Percentiles rank a stretch among this genome's conserved stretches.
phyloP scores from a whole-genome alignment of 768 basidiomycete species.

The Termitomyces heimii region DNA sequence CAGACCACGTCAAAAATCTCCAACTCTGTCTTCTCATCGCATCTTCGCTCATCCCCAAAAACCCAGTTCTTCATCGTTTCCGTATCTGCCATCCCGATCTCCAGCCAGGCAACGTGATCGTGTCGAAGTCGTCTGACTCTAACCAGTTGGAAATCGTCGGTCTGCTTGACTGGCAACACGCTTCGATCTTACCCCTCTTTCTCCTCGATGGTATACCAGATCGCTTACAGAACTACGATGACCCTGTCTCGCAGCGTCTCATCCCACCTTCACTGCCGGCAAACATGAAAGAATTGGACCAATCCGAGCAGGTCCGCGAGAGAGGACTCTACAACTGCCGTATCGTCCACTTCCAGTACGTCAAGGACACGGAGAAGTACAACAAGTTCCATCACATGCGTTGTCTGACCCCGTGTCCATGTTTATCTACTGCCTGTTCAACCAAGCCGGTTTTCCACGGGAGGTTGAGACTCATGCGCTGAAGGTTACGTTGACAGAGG shows the following conservation, averaged over 20 bases:
- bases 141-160: background rate
- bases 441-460: background rate
- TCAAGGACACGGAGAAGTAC: background rate
- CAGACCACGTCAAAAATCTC: background rate
- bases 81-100: background rate
- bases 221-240: background rate
- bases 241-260: background rate
- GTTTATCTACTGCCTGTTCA: background rate
- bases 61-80: background rate
- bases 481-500: background rate
- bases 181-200: background rate
- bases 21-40: background rate
- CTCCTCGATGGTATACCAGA: background rate
- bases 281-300: background rate
- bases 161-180: background rate
- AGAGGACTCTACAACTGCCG: background rate
- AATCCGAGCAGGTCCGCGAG: background rate
- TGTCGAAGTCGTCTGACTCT: background rate
- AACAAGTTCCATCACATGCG: slow-evolving; percentile 2
- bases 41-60: background rate
- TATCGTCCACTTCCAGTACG: background rate
- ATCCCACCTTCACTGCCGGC: background rate
- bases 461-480: background rate
- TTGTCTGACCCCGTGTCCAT: background rate
- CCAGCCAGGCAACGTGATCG: background rate